Percentiles rank a stretch among this genome's conserved stretches.
These are phyloP conservation scores for Colletotrichum limetticola DNA, from an alignment of 2,329 filamentous ascomycete genomes.

Conservation along the genomic window DNA sequence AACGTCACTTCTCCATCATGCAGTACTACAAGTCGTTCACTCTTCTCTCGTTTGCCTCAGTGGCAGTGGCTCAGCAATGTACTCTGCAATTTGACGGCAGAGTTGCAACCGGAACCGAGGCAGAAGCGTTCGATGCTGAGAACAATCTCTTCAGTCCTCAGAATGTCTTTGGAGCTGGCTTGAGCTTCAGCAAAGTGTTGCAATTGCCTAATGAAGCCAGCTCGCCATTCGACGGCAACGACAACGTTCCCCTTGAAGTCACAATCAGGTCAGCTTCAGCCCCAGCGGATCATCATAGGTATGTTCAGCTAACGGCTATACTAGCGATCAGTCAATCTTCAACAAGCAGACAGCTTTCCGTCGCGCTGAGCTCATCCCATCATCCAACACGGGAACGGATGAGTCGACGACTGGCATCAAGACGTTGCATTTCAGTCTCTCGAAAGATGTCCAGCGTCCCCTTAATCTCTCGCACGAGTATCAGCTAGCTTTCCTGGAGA, in stretches of 20 bases:
- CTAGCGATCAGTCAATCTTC: conserved; percentile 68
- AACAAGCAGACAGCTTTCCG: conserved; percentile 68
- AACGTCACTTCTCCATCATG: conserved; percentile 22
- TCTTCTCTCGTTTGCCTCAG: conserved; percentile 19
- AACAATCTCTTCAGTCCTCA: conserved; percentile 59
- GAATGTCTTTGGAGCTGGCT: conserved; percentile 62
- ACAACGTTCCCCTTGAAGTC: conserved; percentile 59
- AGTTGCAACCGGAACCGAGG: conserved; percentile 49
- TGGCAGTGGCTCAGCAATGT: conserved; percentile 37
- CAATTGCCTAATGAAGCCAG: conserved; percentile 52
- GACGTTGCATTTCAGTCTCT: conserved; percentile 70
- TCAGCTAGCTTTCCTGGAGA: conserved; percentile 63
- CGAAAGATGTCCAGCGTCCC: conserved; percentile 60
- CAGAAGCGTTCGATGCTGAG: conserved; percentile 55
- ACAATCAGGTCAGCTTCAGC: conserved; percentile 50
- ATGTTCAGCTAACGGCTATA: neutral
- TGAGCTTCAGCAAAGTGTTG: conserved; percentile 62
- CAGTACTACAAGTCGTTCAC: conserved; percentile 9
- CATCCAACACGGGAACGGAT: conserved; percentile 61
- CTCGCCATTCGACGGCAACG: conserved; percentile 54
- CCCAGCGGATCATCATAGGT: no score
- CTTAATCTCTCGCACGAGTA: conserved; percentile 72
- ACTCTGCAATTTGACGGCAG: conserved; percentile 59
- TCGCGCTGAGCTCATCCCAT: conserved; percentile 65
- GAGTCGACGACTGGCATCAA: conserved; percentile 63